Evolutionary conservation across 805 yeast species (phyloP), one percentile per base, ranked within the genome.

Genomic region (Barnettozyma botsteinii): DNA sequence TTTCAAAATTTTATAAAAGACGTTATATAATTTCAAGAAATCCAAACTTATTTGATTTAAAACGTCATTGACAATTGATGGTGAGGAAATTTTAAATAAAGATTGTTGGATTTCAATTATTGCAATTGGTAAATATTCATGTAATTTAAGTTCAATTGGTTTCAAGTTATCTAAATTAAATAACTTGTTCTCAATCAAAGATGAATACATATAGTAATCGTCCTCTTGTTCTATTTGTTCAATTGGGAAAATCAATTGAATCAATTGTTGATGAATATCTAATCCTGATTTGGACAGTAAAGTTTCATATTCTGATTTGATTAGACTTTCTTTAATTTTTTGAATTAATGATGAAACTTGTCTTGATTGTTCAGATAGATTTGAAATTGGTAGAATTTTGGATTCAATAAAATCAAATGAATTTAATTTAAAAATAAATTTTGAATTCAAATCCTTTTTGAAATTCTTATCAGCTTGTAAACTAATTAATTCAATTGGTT

Each of bases 201-300:
- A 82, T 42, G 76, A 65, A 56, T 84, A 85, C 53, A 82, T 69
- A 18, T 76, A 70, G 23, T 75, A 76, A 38, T 82, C 73, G 21
- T 78, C 77, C 38, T 77, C 84, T 38, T 66, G 69, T 47, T 66
- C 60, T 8, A 69, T 64, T 24, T 67, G 64, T 18, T 63, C 69
- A 15, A 81, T 59, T 12, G 84, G 81, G 57, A 75, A 79, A n/a
- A 84, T 79, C 82, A 83, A 78, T 51, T 80, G 79, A 42, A 81
- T 66, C 36, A 83, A 59, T 53, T 81, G 83, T 55, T 69, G 76
- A 49, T 73, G 77, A 40, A 81, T 75, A n/a, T 64, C 65, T 24
- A 83, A 57, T 0, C 75, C 75, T 19, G 85, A 73, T 30, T 69
- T 72, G 14, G 64, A 60, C 29, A 83, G 60, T 13, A 82, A 59